Evolutionary conservation across 257 asterid species (phyloP).

Genomic region (Primulina tabacum): DNA sequence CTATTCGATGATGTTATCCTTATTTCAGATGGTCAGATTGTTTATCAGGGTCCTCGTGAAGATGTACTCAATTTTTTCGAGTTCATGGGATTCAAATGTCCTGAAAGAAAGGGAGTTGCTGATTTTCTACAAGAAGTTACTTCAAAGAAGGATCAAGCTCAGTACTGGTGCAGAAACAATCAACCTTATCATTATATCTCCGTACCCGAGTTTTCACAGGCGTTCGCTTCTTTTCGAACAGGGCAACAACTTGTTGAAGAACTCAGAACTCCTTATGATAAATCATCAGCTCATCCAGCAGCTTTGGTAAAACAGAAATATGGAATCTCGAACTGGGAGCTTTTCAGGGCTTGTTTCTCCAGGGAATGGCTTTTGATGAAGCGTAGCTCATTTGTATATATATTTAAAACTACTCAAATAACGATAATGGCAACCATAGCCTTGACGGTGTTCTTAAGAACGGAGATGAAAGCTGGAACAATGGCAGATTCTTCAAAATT

Average conservation of each 20-base stretch:
- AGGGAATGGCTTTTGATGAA: slow-evolving; percentile 83
- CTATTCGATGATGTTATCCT: slow-evolving; percentile 76
- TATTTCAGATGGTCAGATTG: slow-evolving; percentile 71
- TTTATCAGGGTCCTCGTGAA: slow-evolving; percentile 81
- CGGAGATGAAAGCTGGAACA: slow-evolving; percentile 66
- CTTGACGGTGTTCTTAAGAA: slow-evolving; percentile 66
- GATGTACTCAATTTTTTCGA: slow-evolving; percentile 62
- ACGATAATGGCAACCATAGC: slow-evolving; percentile 69
- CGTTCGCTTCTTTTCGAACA: slow-evolving; percentile 49
- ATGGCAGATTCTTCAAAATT: slow-evolving; percentile 47
- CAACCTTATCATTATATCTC: slow-evolving; percentile 56
- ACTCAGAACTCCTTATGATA: slow-evolving; percentile 60
- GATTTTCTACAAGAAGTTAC: slow-evolving; percentile 89
- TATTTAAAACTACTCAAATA: slow-evolving; percentile 73
- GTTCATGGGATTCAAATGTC: slow-evolving; percentile 70
- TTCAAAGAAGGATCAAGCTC: slow-evolving; percentile 77
- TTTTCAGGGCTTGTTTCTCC: slow-evolving; percentile 61
- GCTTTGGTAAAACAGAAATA: slow-evolving; percentile 73
- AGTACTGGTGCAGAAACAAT: slow-evolving; percentile 55
- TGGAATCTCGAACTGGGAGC: slow-evolving; percentile 68
- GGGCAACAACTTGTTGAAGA: slow-evolving; percentile 50
- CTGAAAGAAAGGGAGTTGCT: slow-evolving; percentile 78
- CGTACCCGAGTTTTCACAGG: slow-evolving; percentile 47
- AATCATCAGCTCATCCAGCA: slow-evolving; percentile 59
- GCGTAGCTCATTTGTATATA: slow-evolving; percentile 57